Conservation (phyloP, 352 stramenopile species). For the Phytophthora litchii region DNA sequence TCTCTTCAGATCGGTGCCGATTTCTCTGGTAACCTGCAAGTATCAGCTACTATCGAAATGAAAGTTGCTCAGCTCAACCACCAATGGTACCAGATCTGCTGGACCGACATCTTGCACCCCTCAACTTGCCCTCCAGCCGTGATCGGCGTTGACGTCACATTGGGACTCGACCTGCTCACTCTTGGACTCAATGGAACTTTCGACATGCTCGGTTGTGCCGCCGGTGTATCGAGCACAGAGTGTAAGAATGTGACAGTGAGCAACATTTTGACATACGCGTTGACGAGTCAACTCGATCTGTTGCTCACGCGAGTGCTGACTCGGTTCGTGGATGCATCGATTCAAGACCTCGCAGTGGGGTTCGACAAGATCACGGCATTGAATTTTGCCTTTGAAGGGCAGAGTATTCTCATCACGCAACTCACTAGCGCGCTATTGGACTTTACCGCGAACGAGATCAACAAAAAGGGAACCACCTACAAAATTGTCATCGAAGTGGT, state of each 20-base stretch:
- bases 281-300: constrained; percentile 26
- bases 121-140: constrained; percentile 30
- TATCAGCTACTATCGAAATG: constrained; percentile 28
- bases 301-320: constrained; percentile 37
- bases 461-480: constrained; percentile 67
- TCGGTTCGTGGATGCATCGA: constrained; percentile 36
- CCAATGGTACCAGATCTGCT: constrained; percentile 52
- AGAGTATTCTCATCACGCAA: constrained; percentile 45
- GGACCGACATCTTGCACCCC: constrained; percentile 45
- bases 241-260: constrained; percentile 44
- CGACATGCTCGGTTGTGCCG: constrained; percentile 32
- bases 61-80: constrained; percentile 41
- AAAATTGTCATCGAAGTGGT: constrained; percentile 40
- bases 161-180: constrained; percentile 33
- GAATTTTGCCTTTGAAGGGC: constrained; percentile 45
- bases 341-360: constrained; percentile 31
- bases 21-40: constrained; percentile 37
- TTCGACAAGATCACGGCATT: constrained; percentile 44
- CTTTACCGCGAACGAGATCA: constrained; percentile 52
- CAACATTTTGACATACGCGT: constrained; percentile 39
- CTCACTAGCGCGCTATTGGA: constrained; percentile 45
- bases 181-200: constrained; percentile 30
- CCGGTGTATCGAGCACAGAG: constrained; percentile 17
- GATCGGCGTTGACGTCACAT: constrained; percentile 35
- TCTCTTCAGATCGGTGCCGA: constrained; percentile 32